These are phyloP conservation scores for Filobasidium floriforme DNA, from an alignment of 768 basidiomycete species.

Conservation along the genomic window DNA sequence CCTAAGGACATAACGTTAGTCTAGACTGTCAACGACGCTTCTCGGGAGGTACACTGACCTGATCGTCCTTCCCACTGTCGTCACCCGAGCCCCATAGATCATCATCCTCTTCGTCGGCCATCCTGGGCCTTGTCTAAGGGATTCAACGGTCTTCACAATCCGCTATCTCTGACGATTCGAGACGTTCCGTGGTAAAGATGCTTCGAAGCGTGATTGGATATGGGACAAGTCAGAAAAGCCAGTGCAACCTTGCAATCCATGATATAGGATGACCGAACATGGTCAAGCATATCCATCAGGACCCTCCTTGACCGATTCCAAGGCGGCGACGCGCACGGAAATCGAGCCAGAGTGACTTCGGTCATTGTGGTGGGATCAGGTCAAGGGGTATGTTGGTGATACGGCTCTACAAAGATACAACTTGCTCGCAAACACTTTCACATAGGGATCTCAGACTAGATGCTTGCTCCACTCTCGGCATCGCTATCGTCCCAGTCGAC, in stretches of 20 bases:
- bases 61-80: constrained; percentile 1
- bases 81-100: constrained; percentile 4
- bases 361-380: too few relatives aligned
- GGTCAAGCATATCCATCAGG: too few relatives aligned
- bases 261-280: too few relatives aligned
- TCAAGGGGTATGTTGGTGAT: too few relatives aligned
- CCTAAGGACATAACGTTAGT: neutral
- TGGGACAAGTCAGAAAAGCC: too few relatives aligned
- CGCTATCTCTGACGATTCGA: neutral
- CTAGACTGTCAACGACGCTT: neutral
- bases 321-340: too few relatives aligned
- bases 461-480: constrained; percentile 37
- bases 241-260: too few relatives aligned
- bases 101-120: neutral
- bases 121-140: neutral
- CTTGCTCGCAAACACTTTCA: too few relatives aligned
- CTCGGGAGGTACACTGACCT: neutral
- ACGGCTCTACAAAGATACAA: too few relatives aligned
- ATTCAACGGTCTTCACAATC: neutral
- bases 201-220: too few relatives aligned
- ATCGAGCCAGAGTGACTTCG: too few relatives aligned
- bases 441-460: neutral
- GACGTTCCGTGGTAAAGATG: neutral
- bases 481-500: constrained; percentile 70
- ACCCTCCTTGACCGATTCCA: too few relatives aligned